These are phyloP conservation scores for Polyporus arcularius DNA, from an alignment of 768 basidiomycete genomes.

Conservation along the genomic window DNA sequence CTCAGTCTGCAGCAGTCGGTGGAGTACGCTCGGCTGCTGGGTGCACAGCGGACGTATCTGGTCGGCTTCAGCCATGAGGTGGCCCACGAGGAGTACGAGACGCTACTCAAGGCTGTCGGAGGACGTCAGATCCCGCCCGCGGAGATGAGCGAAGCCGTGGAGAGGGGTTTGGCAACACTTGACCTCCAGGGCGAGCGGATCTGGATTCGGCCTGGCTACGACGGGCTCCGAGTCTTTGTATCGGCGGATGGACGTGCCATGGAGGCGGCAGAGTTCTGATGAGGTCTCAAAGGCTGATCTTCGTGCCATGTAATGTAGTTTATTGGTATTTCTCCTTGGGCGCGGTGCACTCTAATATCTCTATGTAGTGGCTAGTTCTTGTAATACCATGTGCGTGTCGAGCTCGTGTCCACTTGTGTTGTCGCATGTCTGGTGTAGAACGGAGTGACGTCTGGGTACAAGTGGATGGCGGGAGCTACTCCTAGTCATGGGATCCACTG, in stretches of 20 bases:
- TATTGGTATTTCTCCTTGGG: not conserved
- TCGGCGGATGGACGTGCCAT: conserved; percentile 39
- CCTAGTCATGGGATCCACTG: too few species aligned
- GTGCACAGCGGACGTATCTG: conserved; percentile 66
- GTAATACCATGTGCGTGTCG: not conserved
- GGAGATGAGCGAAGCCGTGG: conserved; percentile 37
- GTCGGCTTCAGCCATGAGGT: conserved; percentile 79
- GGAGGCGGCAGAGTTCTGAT: conserved; percentile 32
- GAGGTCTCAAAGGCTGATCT: not conserved
- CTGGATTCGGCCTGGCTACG: conserved; percentile 76
- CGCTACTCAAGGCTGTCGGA: conserved; percentile 56
- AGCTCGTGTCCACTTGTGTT: not conserved
- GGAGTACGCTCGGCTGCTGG: conserved; percentile 52
- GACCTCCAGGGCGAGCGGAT: conserved; percentile 42
- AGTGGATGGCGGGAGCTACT: too few species aligned
- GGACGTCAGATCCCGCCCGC: conserved; percentile 29
- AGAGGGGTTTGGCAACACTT: conserved; percentile 47
- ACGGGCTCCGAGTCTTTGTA: conserved; percentile 65
- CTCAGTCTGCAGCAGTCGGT: conserved; percentile 71
- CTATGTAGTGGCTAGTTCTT: not conserved
- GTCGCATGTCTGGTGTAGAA: too few species aligned
- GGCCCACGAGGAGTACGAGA: conserved; percentile 74
- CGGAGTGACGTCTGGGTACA: too few species aligned
- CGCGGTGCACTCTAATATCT: not conserved
- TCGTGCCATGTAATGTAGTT: not conserved